Evolutionary conservation across 805 yeast genomes (phyloP), one percentile per base, ranked within the genome.

Genomic region (Yarrowia osloensis): DNA sequence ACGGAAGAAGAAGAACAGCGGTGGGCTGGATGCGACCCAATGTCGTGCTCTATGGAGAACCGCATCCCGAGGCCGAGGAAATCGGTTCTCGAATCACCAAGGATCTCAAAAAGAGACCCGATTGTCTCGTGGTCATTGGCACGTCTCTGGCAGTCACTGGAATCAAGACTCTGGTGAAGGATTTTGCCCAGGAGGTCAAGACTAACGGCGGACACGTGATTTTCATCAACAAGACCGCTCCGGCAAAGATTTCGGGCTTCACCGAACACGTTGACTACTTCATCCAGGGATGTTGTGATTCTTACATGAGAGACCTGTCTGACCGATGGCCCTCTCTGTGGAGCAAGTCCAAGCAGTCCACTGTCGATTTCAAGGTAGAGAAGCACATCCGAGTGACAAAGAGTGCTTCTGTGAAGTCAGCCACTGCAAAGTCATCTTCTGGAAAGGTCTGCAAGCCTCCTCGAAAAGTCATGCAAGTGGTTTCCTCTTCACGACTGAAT

Each of bases 111-210:
- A 44, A 76, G 2, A 82, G 80, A 68, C 97, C 98, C 0, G 97
- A 92, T 73, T 75, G 90, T 69, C 81, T 95, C 57, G 77, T 94
- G n/a, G 89, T 94, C 12, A 87, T 91, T 84, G 99, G 99, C 0
- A 95, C 99, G 0, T 91, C 97, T 4, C 80, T 95, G 46, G 90
- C 87, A 77, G 98, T 94, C 13, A 90, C 88, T 70, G 99, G 99
- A 0, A 93, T 95, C 55, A 89, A 87, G 73, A 85, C 84, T 70
- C 80, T 94, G 22, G 97, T 93, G 2, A 84, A 85, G 69, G 82
- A 83, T 24, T 75, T 90, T 69, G 86, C 96, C 55, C 83, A 83
- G 69, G 84, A 84, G 21, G 87, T 93, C 21, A 96, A 89, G 74
- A 88, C 85, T n/a, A 82, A 82, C 40, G 91, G 89, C 22, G 99